These are phyloP conservation scores for Sclerotiophoma versabilis DNA, from an alignment of 2,329 filamentous ascomycete genomes.

Conservation along the genomic window DNA sequence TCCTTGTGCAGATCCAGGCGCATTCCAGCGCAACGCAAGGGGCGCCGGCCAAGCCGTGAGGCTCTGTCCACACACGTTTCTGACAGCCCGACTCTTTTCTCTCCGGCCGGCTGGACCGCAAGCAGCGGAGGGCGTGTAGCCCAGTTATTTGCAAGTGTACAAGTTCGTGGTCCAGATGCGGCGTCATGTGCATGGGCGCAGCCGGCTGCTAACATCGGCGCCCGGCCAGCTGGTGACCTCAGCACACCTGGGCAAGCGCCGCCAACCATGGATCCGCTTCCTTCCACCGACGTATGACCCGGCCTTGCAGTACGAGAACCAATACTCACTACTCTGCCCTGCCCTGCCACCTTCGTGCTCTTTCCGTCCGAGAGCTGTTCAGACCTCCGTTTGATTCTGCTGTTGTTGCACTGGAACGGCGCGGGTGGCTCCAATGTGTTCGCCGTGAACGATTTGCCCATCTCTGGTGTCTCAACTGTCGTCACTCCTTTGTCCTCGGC, in stretches of 20 bases:
- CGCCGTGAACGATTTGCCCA: slow-evolving; percentile 13
- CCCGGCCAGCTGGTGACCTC: slow-evolving; percentile 5
- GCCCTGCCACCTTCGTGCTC: slow-evolving; percentile 4
- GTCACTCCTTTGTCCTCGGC: slow-evolving; percentile 46
- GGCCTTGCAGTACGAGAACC: slow-evolving; percentile 12
- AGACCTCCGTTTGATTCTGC: slow-evolving; percentile 1
- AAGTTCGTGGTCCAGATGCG: slow-evolving; percentile 6
- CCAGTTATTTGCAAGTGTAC: not conserved
- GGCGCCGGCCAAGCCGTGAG: slow-evolving; percentile 12
- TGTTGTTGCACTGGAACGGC: slow-evolving; percentile 11
- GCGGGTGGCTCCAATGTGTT: slow-evolving; percentile 14
- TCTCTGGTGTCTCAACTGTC: slow-evolving; percentile 28
- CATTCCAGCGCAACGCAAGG: slow-evolving; percentile 15
- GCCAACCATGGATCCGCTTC: slow-evolving; percentile 12
- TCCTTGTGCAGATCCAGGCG: slow-evolving; percentile 17
- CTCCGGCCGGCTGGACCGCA: slow-evolving; percentile 9
- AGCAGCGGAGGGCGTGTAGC: slow-evolving; percentile 5
- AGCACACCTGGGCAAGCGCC: slow-evolving; percentile 3
- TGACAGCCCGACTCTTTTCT: slow-evolving; percentile 10
- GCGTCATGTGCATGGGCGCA: slow-evolving; percentile 10
- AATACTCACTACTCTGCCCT: slow-evolving; percentile 12
- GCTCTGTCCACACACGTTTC: slow-evolving; percentile 13
- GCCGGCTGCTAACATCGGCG: slow-evolving; percentile 1
- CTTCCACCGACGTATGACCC: slow-evolving; percentile 13
- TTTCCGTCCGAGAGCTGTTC: slow-evolving; percentile 4